Conservation (phyloP, 2,329 filamentous ascomycete genomes). For the Magnaporthiopsis incrustans region DNA sequence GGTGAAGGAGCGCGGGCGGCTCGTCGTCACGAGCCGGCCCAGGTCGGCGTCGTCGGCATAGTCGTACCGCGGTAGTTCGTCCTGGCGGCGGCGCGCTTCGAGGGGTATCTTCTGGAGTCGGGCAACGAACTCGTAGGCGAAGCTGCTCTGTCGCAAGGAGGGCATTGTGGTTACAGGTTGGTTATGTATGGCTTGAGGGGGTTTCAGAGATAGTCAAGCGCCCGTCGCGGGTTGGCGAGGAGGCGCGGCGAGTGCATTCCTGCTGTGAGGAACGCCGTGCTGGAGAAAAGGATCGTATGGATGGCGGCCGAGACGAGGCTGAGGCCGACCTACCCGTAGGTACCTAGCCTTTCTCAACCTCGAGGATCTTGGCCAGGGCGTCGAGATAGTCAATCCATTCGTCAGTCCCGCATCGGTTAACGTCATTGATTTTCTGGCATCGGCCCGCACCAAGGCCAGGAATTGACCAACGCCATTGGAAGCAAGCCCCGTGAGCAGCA, state of each 20-base stretch:
- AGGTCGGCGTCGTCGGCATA: slow-evolving; percentile 25
- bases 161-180: not conserved
- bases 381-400: not conserved
- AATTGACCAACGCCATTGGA: not conserved
- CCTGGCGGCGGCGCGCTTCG: not conserved
- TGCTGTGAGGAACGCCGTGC: not conserved
- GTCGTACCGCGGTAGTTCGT: slow-evolving; percentile 42
- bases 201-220: not conserved
- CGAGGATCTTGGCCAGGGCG: not conserved
- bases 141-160: slow-evolving; percentile 10
- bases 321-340: not conserved
- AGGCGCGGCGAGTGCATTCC: not conserved
- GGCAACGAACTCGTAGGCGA: slow-evolving; percentile 16
- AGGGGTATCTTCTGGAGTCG: slow-evolving; percentile 12
- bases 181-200: not conserved
- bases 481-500: not conserved
- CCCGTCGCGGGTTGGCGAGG: not conserved
- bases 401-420: not conserved
- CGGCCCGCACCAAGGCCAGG: not conserved
- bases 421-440: not conserved
- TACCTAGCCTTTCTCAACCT: not conserved
- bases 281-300: not conserved
- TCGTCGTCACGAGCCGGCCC: slow-evolving; percentile 36
- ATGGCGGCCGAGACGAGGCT: not conserved
- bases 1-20: slow-evolving; percentile 37